Conservation (phyloP, 2,329 filamentous ascomycete genomes). For the Sordariomycetes sp. region DNA sequence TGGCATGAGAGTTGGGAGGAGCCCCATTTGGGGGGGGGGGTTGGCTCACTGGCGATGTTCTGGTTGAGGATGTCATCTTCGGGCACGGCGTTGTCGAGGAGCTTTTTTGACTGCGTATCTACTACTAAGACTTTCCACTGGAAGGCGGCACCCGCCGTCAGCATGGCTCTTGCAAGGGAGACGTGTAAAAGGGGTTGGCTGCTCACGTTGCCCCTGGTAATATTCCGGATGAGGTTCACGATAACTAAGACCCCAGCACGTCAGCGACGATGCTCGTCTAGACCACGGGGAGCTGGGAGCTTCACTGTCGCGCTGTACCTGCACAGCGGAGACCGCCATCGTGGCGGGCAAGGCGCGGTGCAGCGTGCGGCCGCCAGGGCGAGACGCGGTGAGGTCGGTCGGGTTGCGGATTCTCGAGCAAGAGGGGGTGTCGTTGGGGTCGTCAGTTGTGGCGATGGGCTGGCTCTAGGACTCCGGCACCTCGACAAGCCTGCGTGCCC, state of each 20-base stretch:
- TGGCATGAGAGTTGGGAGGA: conserved; percentile 7
- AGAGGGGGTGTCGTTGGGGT: neutral
- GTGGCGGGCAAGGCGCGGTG: conserved; percentile 19
- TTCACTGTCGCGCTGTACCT: conserved; percentile 54
- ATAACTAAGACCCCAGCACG: conserved; percentile 38
- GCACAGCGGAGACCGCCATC: conserved; percentile 77
- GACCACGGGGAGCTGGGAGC: neutral
- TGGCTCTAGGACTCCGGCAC: neutral
- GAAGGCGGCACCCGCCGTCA: conserved; percentile 1
- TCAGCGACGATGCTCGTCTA: conserved; percentile 4
- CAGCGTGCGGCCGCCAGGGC: neutral
- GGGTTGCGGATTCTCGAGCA: neutral
- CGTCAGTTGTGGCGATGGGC: neutral
- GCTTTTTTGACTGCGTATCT: conserved; percentile 69
- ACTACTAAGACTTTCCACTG: conserved; percentile 96
- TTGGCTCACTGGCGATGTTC: conserved; percentile 82
- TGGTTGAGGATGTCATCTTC: conserved; percentile 96
- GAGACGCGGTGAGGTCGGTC: neutral
- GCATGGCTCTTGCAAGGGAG: neutral
- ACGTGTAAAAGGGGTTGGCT: neutral
- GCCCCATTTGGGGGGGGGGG: neutral
- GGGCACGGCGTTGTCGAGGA: conserved; percentile 82
- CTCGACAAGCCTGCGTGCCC: neutral
- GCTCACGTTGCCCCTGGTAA: conserved; percentile 69
- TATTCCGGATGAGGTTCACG: conserved; percentile 59